A percentile compares a stretch with the other conserved stretches of the same genome.
Conservation (phyloP, 192 early-diverging fungal genomes). For the Podila epigama region DNA sequence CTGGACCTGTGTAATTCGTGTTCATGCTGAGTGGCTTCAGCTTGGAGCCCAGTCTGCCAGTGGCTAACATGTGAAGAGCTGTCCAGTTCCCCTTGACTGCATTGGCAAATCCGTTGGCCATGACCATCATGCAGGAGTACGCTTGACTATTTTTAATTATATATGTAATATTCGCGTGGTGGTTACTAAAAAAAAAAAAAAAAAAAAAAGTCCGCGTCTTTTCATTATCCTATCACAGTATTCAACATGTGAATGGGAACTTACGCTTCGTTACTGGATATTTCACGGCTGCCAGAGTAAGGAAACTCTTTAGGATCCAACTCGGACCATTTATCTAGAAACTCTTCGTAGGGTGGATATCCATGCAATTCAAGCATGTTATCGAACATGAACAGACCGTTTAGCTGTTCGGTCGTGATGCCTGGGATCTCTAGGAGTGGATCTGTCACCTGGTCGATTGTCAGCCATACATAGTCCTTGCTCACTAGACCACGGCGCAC, state of each 20-base stretch:
- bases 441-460: constrained; percentile 49
- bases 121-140: constrained; percentile 63
- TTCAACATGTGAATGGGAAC: neutral
- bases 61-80: constrained; percentile 18
- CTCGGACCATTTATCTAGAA: constrained; percentile 52
- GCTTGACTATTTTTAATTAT: constrained; percentile 43
- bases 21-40: constrained; percentile 49
- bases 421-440: constrained; percentile 16
- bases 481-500: constrained; percentile 39
- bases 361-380: constrained; percentile 54
- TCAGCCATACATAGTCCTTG: constrained; percentile 53
- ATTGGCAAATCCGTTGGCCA: constrained; percentile 54
- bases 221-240: neutral
- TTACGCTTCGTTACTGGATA: constrained; percentile 58
- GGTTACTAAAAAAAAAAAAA: neutral
- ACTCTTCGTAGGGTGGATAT: constrained; percentile 56
- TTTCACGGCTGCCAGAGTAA: constrained; percentile 52
- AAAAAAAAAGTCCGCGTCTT: neutral
- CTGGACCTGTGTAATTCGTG: constrained; percentile 54
- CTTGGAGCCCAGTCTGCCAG: constrained; percentile 29
- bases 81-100: constrained; percentile 38
- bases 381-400: constrained; percentile 56
- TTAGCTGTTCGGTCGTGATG: constrained; percentile 38
- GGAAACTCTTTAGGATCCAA: constrained; percentile 52
- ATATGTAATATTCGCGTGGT: neutral